Evolutionary conservation across 768 basidiomycete species (phyloP), one percentile per base, ranked within the genome.

Genomic region (Calvatia gigantea): DNA sequence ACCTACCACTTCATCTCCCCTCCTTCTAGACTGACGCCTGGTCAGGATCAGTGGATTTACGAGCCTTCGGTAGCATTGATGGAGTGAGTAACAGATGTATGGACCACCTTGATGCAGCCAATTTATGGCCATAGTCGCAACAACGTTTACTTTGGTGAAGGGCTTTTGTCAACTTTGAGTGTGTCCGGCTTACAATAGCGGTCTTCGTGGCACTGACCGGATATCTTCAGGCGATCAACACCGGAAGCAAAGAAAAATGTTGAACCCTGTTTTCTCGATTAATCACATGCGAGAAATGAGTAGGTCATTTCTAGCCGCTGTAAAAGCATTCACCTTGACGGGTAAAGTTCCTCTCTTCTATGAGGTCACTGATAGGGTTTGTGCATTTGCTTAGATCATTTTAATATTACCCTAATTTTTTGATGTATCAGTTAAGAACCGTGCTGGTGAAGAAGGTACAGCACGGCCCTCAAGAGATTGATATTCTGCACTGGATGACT

Each of bases 201-300:
- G 23, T 17, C 44, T 44, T 33, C 11, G 25, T 6, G 11, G 4
- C 31, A 14, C 12, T 12, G 15, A n/a, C 47, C 9, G 4, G 17
- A 41, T 35, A 25, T 23, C 14, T n/a, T 12, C 28, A 73, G 76
- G 75, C 14, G 72, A 71, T 29, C 70, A 71, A 21, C 77, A 78
- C 60, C 62, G 69, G 5, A 71, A 67, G 38, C 77, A 78, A 53
- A 69, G 75, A 38, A 78, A 74, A 51, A 69, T 78, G 62, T 59
- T 79, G 11, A 77, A 74, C 50, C 77, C 78, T 0, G 72, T 76
- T 2, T 79, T 79, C 58, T 73, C 74, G 3, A 64, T 65, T 28
- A 66, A 67, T 4, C 73, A 78, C 58, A 68, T 79, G 69, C 70
- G 74, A 15, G 62, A 65, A 47, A 70, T 70, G 66, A 54, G 68